phyloP scores from a whole-genome alignment of 345 rosid genomes.

The Sonneratia caseolaris region DNA sequence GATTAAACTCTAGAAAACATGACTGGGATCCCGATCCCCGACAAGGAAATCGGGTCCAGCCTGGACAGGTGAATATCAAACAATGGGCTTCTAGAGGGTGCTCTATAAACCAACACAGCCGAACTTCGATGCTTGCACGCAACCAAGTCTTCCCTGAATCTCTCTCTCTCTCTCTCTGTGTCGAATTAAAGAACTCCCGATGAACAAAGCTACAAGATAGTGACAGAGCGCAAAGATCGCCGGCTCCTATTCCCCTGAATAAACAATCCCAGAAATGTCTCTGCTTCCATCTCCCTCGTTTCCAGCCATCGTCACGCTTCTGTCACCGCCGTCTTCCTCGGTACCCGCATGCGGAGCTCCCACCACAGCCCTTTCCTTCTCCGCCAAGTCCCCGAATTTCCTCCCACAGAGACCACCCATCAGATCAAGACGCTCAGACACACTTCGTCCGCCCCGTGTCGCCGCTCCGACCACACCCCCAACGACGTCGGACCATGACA shows the following conservation, averaged over 20 bases:
- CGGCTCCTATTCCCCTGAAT: not conserved
- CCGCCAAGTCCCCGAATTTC: slow-evolving; percentile 14
- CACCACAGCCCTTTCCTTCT: slow-evolving; percentile 6
- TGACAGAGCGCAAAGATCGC: not conserved
- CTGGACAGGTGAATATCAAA: not conserved
- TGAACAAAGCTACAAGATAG: not conserved
- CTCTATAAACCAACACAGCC: not conserved
- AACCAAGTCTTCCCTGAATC: not conserved
- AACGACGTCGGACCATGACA: slow-evolving; percentile 21
- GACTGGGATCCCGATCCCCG: not conserved
- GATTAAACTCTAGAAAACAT: too few relatives aligned
- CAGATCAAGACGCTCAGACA: not conserved
- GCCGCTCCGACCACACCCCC: slow-evolving; percentile 47
- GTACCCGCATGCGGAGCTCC: slow-evolving; percentile 1
- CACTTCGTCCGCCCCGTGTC: slow-evolving; percentile 38
- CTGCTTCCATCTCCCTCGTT: slow-evolving; percentile 10
- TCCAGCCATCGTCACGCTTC: slow-evolving; percentile 9
- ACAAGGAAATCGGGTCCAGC: not conserved
- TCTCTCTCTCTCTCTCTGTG: not conserved
- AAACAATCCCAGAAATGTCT: slow-evolving; percentile 4
- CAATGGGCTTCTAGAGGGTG: not conserved
- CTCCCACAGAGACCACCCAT: not conserved
- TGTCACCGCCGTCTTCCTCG: not conserved
- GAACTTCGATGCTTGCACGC: slow-evolving; percentile 8
- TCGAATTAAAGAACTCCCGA: not conserved